Conservation (phyloP, 192 early-diverging fungal species). For the Podila clonocystis region DNA sequence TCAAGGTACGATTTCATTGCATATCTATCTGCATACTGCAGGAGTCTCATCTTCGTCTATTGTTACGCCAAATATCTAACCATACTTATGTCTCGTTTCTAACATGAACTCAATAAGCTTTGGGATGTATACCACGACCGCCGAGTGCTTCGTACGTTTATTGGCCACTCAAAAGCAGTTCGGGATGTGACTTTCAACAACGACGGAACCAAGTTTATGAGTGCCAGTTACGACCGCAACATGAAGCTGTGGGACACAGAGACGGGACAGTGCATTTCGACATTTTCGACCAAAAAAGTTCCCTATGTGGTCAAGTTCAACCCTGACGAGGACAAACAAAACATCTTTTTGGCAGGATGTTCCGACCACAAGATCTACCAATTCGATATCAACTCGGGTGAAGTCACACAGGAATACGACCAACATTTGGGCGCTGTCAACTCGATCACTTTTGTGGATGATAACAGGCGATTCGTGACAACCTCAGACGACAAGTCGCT, state of each 20-base stretch:
- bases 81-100: background rate
- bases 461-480: constrained; percentile 92
- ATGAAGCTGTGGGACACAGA: constrained; percentile 99
- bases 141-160: constrained; percentile 83
- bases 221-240: constrained; percentile 89
- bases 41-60: background rate
- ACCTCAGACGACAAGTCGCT: constrained; percentile 98
- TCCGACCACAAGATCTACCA: constrained; percentile 93
- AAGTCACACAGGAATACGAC: constrained; percentile 94
- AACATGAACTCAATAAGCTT: constrained; percentile 57
- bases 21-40: background rate
- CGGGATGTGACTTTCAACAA: constrained; percentile 92
- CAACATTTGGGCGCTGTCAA: constrained; percentile 98
- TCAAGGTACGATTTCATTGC: constrained; percentile 72
- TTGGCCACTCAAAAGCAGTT: constrained; percentile 94
- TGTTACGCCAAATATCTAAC: background rate
- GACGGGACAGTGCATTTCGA: constrained; percentile 86
- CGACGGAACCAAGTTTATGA: constrained; percentile 86
- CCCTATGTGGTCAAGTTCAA: constrained; percentile 94
- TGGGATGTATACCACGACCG: constrained; percentile 97
- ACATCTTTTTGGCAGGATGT: constrained; percentile 92
- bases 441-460: constrained; percentile 96
- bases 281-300: constrained; percentile 79
- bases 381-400: constrained; percentile 86
- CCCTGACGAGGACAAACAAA: constrained; percentile 86